Conservation (phyloP, 2,329 filamentous ascomycete species). For the Drechslera avenae region DNA sequence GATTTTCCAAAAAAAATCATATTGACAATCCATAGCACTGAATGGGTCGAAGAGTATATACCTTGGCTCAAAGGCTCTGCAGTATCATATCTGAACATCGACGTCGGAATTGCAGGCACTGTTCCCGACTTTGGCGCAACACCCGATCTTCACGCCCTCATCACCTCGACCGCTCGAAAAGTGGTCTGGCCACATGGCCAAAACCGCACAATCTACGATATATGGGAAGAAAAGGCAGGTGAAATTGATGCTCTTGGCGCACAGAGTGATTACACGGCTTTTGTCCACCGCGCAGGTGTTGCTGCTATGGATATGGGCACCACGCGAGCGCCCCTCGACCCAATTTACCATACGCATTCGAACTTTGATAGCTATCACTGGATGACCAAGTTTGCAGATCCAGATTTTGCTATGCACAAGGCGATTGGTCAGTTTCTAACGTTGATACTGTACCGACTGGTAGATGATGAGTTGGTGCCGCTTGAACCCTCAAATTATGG, state of each 20-base stretch:
- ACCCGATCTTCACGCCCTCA: conserved; percentile 48
- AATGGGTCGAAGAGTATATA: conserved; percentile 57
- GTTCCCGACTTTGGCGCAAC: conserved; percentile 46
- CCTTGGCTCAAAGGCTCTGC: conserved; percentile 52
- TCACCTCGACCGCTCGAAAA: conserved; percentile 44
- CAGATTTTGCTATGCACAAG: conserved; percentile 55
- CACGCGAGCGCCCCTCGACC: conserved; percentile 41
- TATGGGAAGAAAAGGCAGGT: conserved; percentile 47
- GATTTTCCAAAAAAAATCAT: not conserved
- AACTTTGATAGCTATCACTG: conserved; percentile 56
- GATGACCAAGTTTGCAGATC: conserved; percentile 58
- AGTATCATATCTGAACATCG: conserved; percentile 56
- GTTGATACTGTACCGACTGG: conserved; percentile 50
- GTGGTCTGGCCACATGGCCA: conserved; percentile 47
- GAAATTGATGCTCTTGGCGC: conserved; percentile 51
- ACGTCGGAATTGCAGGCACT: conserved; percentile 54
- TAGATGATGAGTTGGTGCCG: conserved; percentile 46
- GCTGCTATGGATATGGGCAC: conserved; percentile 50
- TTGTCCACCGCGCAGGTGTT: conserved; percentile 51
- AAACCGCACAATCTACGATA: conserved; percentile 52
- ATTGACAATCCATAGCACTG: conserved; percentile 39
- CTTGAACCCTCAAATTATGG: conserved; percentile 47
- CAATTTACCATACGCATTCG: conserved; percentile 55
- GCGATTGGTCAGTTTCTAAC: conserved; percentile 55
- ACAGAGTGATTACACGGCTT: conserved; percentile 54